phyloP scores from a whole-genome alignment of 1,139 yeast genomes.

The Lodderomyces elongisporus region DNA sequence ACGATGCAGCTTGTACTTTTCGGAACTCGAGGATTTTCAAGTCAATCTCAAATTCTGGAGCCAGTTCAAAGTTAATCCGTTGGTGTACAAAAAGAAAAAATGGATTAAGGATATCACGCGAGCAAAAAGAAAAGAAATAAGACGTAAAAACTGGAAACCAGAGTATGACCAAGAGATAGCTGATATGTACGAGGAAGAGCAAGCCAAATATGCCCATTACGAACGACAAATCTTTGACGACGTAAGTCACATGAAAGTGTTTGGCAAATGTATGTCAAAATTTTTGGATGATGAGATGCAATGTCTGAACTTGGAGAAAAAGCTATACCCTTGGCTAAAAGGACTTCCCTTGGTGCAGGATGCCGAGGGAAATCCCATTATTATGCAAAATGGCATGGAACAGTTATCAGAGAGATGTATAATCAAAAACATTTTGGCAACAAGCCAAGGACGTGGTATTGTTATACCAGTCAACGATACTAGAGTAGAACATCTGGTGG shows the following conservation, averaged over 20 bases:
- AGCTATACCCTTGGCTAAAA: constrained; percentile 21
- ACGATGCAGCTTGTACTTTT: constrained; percentile 18
- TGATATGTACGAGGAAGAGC: constrained; percentile 10
- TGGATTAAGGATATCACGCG: constrained; percentile 21
- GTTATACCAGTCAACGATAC: constrained; percentile 26
- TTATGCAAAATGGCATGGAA: constrained; percentile 16
- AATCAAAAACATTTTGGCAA: constrained; percentile 4
- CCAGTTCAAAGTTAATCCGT: constrained; percentile 16
- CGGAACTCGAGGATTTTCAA: constrained; percentile 5
- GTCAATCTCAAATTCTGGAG: constrained; percentile 17
- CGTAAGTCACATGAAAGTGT: constrained; percentile 25
- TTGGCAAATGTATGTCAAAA: constrained; percentile 23
- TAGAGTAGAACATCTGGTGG: constrained; percentile 12
- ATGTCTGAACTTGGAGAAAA: constrained; percentile 9
- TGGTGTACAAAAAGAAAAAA: constrained; percentile 22
- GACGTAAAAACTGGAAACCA: constrained; percentile 9
- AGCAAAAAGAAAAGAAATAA: constrained; percentile 13
- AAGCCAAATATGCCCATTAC: constrained; percentile 14
- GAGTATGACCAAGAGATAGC: constrained; percentile 14
- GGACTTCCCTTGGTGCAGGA: constrained; percentile 11
- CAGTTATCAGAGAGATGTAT: constrained; percentile 24
- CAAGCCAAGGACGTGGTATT: constrained; percentile 28
- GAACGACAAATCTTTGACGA: constrained; percentile 21
- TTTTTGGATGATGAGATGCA: constrained; percentile 10
- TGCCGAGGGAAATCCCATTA: constrained; percentile 34